phyloP scores from a whole-genome alignment of 2,329 filamentous ascomycete genomes.

The Penicillium sp. region DNA sequence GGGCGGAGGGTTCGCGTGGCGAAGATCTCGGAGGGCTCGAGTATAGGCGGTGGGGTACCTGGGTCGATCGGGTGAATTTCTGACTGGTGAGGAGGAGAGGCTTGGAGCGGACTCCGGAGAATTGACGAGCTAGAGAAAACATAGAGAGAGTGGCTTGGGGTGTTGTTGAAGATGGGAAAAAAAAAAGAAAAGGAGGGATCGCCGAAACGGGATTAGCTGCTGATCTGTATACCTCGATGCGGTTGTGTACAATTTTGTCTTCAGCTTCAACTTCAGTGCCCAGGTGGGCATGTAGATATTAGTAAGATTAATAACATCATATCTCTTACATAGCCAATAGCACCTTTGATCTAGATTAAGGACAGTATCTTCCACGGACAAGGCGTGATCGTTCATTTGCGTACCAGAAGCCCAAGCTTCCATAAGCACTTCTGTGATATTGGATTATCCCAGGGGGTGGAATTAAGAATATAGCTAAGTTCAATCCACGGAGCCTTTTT shows the following conservation, averaged over 20 bases:
- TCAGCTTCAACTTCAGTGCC: background rate
- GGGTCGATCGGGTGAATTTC: slow-evolving; percentile 14
- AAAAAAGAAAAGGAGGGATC: slow-evolving; percentile 13
- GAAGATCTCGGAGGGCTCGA: slow-evolving; percentile 16
- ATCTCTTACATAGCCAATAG: background rate
- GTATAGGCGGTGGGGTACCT: slow-evolving; percentile 17
- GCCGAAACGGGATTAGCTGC: slow-evolving; percentile 20
- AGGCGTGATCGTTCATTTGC: background rate
- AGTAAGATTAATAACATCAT: background rate
- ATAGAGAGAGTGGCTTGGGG: slow-evolving; percentile 8
- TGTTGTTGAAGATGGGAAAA: background rate
- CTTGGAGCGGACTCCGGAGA: slow-evolving; percentile 18
- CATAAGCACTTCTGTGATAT: no score
- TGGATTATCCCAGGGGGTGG: background rate
- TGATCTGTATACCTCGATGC: slow-evolving; percentile 8
- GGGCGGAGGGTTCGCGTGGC: slow-evolving; percentile 16
- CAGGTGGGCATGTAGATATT: background rate
- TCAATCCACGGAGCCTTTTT: no score
- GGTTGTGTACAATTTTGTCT: background rate
- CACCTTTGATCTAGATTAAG: background rate
- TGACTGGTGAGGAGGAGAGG: slow-evolving; percentile 2
- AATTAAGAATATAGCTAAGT: no score
- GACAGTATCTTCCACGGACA: background rate
- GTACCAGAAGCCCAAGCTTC: background rate
- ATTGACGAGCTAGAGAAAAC: slow-evolving; percentile 18